Conservation (phyloP, 75 land plant species). For the Selaginella moellendorffii region DNA sequence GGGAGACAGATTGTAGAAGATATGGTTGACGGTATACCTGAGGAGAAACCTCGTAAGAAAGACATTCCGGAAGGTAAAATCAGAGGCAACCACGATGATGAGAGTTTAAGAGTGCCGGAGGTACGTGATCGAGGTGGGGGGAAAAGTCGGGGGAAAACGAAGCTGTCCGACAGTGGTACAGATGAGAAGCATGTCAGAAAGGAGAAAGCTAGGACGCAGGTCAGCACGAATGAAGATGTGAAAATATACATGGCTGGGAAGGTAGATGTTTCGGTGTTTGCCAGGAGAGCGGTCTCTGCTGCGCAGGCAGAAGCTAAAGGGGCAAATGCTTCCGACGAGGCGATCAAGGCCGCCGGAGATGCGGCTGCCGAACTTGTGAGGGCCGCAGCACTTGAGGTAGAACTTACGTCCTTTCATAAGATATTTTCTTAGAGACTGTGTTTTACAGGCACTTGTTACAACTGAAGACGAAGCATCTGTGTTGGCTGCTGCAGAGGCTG, state of each 20-base stretch:
- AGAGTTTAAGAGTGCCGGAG: slow-evolving; percentile 40
- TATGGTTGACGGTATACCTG: slow-evolving; percentile 7
- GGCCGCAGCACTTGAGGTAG: slow-evolving; percentile 79
- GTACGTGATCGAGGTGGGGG: slow-evolving; percentile 28
- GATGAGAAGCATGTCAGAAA: slow-evolving; percentile 42
- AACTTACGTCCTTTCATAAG: no score
- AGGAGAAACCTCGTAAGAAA: slow-evolving; percentile 28
- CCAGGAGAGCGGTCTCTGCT: slow-evolving; percentile 59
- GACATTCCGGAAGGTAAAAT: slow-evolving; percentile 34
- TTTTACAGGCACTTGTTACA: slow-evolving; percentile 38
- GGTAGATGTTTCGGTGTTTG: slow-evolving; percentile 52
- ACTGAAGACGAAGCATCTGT: slow-evolving; percentile 61
- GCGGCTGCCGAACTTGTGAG: slow-evolving; percentile 92
- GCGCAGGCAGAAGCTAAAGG: slow-evolving; percentile 88
- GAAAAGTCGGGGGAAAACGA: slow-evolving; percentile 48
- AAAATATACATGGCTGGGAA: slow-evolving; percentile 42
- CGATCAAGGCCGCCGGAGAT: slow-evolving; percentile 89
- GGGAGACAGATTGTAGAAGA: slow-evolving; percentile 16
- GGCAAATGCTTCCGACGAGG: slow-evolving; percentile 75
- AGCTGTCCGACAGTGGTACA: slow-evolving; percentile 31
- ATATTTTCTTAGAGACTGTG: no score
- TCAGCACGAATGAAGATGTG: not conserved
- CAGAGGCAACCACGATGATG: slow-evolving; percentile 35
- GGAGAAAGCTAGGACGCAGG: slow-evolving; percentile 12
- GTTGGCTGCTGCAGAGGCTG: slow-evolving; percentile 64